These are phyloP conservation scores for Isabelozyma pseudorhagii DNA, from an alignment of 805 yeast genomes.

Conservation along the genomic window DNA sequence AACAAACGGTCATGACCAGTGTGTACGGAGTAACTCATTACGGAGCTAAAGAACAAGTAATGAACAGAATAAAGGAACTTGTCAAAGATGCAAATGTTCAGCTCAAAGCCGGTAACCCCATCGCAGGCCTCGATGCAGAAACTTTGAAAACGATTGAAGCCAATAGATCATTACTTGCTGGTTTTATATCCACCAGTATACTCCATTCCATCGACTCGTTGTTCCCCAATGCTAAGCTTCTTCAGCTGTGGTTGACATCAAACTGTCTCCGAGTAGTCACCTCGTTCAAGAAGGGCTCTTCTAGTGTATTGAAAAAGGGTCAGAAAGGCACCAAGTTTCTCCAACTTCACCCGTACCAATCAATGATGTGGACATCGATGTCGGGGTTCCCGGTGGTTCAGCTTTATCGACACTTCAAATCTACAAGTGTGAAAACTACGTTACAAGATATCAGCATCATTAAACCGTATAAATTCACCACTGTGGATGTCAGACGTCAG, in stretches of 20 bases:
- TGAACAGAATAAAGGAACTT: conserved; percentile 17
- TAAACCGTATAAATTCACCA: conserved; percentile 16
- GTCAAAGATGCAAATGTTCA: conserved; percentile 8
- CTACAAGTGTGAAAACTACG: conserved; percentile 12
- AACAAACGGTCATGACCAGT: conserved; percentile 44
- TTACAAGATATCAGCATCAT: conserved; percentile 18
- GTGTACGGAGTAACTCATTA: conserved; percentile 41
- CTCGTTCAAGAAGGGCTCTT: conserved; percentile 18
- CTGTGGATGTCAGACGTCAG: conserved; percentile 27
- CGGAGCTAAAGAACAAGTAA: conserved; percentile 37
- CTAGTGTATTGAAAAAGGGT: conserved; percentile 2
- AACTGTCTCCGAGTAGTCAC: conserved; percentile 28
- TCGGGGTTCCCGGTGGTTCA: conserved; percentile 43
- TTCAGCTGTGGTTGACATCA: conserved; percentile 34
- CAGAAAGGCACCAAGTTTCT: conserved; percentile 14
- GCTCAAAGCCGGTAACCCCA: neutral
- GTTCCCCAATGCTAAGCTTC: conserved; percentile 28
- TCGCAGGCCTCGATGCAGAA: neutral
- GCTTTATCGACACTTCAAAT: conserved; percentile 19
- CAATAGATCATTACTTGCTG: conserved; percentile 4
- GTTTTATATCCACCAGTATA: conserved; percentile 18
- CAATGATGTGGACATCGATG: conserved; percentile 42
- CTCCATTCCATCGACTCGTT: conserved; percentile 24
- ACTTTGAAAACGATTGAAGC: conserved; percentile 1
- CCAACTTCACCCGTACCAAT: conserved; percentile 17